Evolutionary conservation across 2,329 filamentous ascomycete species (phyloP).

Genomic region (Phaeosphaeria sp.): DNA sequence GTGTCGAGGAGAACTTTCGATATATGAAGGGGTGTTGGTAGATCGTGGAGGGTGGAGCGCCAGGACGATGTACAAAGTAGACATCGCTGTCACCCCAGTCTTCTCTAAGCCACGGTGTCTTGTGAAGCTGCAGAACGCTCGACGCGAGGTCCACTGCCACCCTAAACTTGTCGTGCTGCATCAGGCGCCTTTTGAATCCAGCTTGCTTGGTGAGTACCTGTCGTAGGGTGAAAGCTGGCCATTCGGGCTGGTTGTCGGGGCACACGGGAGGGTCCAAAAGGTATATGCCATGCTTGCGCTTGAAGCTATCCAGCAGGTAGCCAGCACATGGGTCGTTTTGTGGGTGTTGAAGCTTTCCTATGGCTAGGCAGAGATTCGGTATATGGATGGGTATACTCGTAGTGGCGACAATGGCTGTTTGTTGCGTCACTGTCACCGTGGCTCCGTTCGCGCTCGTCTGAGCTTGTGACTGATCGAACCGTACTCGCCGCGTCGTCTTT

Average conservation of each 20-base stretch:
- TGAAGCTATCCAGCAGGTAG: slow-evolving; percentile 15
- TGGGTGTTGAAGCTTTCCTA: slow-evolving; percentile 15
- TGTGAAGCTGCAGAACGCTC: slow-evolving; percentile 27
- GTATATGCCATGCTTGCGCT: slow-evolving; percentile 25
- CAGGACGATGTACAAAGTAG: slow-evolving; percentile 24
- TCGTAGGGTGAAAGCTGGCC: slow-evolving; percentile 18
- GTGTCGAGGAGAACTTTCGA: slow-evolving; percentile 3
- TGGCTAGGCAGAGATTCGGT: slow-evolving; percentile 21
- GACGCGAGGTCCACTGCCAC: slow-evolving; percentile 26
- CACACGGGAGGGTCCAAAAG: slow-evolving; percentile 3
- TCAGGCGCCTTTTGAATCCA: slow-evolving; percentile 11
- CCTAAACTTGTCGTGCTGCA: slow-evolving; percentile 20
- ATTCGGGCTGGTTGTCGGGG: slow-evolving; percentile 11
- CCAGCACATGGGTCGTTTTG: slow-evolving; percentile 19
- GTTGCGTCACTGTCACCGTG: neutral
- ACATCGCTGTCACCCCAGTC: slow-evolving; percentile 24
- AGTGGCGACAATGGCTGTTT: neutral
- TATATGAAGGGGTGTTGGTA: slow-evolving; percentile 28
- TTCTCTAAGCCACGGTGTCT: slow-evolving; percentile 32
- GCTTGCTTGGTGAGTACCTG: slow-evolving; percentile 10
- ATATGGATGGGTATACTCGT: slow-evolving; percentile 10
- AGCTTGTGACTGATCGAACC: slow-evolving; percentile 10
- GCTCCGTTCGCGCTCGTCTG: neutral
- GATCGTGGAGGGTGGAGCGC: slow-evolving; percentile 7
- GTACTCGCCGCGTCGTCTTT: slow-evolving; percentile 2